Conservation (phyloP, 352 stramenopile species). For the Chrysophaeum taylorii region DNA sequence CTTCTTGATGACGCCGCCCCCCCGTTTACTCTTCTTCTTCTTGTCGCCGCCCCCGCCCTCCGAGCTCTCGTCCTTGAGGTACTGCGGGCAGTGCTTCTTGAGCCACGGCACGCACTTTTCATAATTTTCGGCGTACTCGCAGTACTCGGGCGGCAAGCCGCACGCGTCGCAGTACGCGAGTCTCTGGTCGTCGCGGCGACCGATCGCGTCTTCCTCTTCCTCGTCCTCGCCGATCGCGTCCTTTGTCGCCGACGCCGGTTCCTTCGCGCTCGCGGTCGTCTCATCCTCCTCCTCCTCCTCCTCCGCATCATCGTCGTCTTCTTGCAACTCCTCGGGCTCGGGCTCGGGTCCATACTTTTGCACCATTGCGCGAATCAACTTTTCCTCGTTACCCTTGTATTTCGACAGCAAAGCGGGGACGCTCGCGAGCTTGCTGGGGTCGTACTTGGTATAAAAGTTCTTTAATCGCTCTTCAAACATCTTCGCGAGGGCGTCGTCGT, state of each 20-base stretch:
- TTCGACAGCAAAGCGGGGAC: conserved; percentile 44
- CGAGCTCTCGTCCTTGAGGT: conserved; percentile 31
- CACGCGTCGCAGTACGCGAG: conserved; percentile 52
- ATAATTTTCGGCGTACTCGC: conserved; percentile 51
- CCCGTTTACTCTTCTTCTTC: conserved; percentile 37
- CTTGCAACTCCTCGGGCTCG: conserved; percentile 17
- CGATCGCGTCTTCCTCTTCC: background rate
- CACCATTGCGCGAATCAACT: conserved; percentile 46
- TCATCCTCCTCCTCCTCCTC: background rate
- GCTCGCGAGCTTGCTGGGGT: conserved; percentile 45
- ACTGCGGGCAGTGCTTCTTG: conserved; percentile 40
- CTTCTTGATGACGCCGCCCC: conserved; percentile 45
- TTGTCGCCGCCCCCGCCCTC: background rate
- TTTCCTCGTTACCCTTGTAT: conserved; percentile 56
- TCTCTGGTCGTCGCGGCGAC: too few relatives aligned
- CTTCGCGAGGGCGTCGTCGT: background rate
- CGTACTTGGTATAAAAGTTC: conserved; percentile 54
- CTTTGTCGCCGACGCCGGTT: background rate
- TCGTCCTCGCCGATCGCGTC: background rate
- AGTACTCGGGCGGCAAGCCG: conserved; percentile 55
- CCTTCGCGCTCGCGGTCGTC: background rate
- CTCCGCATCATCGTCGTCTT: background rate
- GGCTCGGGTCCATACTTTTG: conserved; percentile 57
- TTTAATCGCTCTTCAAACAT: conserved; percentile 37
- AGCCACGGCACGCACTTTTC: conserved; percentile 52